Evolutionary conservation across 1,139 yeast species (phyloP).

Genomic region (Candida freyschussii): DNA sequence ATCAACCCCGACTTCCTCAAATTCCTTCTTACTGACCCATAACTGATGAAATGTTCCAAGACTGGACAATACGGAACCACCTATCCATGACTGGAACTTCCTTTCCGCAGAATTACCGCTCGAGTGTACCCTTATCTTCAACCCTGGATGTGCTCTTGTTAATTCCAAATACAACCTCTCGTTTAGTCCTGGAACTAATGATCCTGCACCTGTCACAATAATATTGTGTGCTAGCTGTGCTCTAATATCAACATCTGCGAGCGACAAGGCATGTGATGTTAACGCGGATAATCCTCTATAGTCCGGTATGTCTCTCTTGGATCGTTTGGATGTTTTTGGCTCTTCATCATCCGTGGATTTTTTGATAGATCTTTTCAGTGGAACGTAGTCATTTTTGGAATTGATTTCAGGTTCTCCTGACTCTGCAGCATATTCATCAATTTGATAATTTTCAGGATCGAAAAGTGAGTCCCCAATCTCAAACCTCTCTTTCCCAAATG

Average conservation of each 20-base stretch:
- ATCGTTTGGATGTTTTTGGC: slow-evolving; percentile 17
- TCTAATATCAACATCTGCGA: slow-evolving; percentile 82
- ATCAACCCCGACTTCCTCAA: slow-evolving; percentile 87
- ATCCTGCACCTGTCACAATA: slow-evolving; percentile 85
- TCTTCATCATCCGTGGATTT: slow-evolving; percentile 28
- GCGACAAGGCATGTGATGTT: slow-evolving; percentile 62
- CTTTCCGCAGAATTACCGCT: slow-evolving; percentile 84
- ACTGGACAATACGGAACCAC: slow-evolving; percentile 88
- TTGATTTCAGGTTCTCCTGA: slow-evolving; percentile 27
- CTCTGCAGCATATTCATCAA: slow-evolving; percentile 23
- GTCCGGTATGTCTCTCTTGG: slow-evolving; percentile 25
- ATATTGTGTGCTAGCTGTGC: slow-evolving; percentile 90
- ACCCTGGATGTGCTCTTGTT: slow-evolving; percentile 74
- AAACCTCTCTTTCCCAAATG: slow-evolving; percentile 57
- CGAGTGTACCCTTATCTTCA: slow-evolving; percentile 83
- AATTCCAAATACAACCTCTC: slow-evolving; percentile 78
- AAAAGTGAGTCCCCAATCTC: slow-evolving; percentile 72
- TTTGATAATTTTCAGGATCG: slow-evolving; percentile 45
- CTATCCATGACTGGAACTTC: slow-evolving; percentile 87
- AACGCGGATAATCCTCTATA: slow-evolving; percentile 62
- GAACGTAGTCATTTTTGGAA: slow-evolving; percentile 55
- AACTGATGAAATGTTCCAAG: slow-evolving; percentile 95
- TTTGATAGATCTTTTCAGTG: slow-evolving; percentile 50
- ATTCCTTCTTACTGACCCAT: slow-evolving; percentile 92
- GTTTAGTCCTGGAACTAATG: slow-evolving; percentile 82